Percentiles rank a stretch among this genome's conserved stretches.
phyloP scores from a whole-genome alignment of 2,329 filamentous ascomycete genomes.

The Exophiala sp. region DNA sequence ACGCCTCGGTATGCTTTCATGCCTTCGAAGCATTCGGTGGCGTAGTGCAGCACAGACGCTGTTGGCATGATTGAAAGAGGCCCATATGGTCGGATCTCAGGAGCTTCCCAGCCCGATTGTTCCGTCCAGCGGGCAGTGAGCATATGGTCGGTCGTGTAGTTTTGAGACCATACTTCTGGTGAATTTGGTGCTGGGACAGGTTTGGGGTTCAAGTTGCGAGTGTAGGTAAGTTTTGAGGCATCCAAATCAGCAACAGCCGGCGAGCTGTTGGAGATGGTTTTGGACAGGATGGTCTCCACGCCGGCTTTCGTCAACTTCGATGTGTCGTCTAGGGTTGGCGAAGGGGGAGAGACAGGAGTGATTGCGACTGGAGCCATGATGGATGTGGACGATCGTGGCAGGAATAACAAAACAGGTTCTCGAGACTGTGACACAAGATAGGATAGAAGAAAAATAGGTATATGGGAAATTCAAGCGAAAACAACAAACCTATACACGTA shows the following conservation, averaged over 20 bases:
- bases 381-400: neutral
- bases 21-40: slow-evolving; percentile 86
- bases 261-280: slow-evolving; percentile 18
- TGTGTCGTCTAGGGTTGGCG: slow-evolving; percentile 20
- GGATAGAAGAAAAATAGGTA: neutral
- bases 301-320: slow-evolving; percentile 27
- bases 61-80: slow-evolving; percentile 73
- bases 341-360: slow-evolving; percentile 17
- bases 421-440: neutral
- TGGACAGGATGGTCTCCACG: slow-evolving; percentile 20
- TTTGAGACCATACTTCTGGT: slow-evolving; percentile 37
- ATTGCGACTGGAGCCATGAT: slow-evolving; percentile 25
- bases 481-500: neutral
- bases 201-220: slow-evolving; percentile 34
- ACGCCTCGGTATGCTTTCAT: slow-evolving; percentile 65
- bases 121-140: slow-evolving; percentile 64
- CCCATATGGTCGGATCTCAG: slow-evolving; percentile 69
- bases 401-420: neutral
- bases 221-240: slow-evolving; percentile 38
- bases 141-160: slow-evolving; percentile 76
- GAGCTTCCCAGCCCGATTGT: slow-evolving; percentile 63
- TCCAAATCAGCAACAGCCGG: slow-evolving; percentile 33
- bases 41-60: slow-evolving; percentile 77
- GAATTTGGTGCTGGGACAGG: slow-evolving; percentile 37
- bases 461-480: neutral